A percentile compares a stretch with the other conserved stretches of the same genome.
Evolutionary conservation across 768 basidiomycete genomes (phyloP).

Genomic region (Podaxis sp.): DNA sequence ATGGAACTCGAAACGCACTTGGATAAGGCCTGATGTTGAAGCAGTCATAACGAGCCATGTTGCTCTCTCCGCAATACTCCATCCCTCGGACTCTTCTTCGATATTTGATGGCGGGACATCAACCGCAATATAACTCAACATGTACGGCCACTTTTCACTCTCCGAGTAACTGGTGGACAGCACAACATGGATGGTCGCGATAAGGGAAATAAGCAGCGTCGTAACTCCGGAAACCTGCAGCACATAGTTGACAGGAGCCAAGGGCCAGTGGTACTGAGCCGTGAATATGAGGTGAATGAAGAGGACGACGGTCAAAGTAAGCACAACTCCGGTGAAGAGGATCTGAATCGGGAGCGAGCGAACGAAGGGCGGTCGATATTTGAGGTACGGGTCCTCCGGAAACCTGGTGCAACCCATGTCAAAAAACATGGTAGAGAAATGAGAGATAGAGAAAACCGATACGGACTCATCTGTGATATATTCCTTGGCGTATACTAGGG

Average conservation of each 20-base stretch:
- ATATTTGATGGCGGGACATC: conserved; percentile 61
- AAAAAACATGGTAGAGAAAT: background rate
- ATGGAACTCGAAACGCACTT: conserved; percentile 49
- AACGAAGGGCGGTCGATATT: conserved; percentile 77
- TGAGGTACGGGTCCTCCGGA: conserved; percentile 68
- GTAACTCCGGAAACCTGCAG: conserved; percentile 85
- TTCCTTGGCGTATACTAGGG: background rate
- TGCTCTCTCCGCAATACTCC: conserved; percentile 64
- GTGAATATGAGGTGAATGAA: conserved; percentile 94
- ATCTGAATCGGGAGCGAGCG: conserved; percentile 92
- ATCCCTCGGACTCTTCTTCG: conserved; percentile 35
- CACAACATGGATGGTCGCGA: conserved; percentile 77
- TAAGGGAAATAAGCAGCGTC: conserved; percentile 74
- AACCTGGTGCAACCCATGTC: conserved; percentile 13
- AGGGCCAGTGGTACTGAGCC: conserved; percentile 92
- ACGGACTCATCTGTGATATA: background rate
- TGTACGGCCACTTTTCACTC: conserved; percentile 88
- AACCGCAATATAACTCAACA: conserved; percentile 90
- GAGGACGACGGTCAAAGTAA: conserved; percentile 83
- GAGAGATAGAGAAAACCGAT: background rate
- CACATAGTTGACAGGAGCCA: conserved; percentile 89
- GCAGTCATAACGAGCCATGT: conserved; percentile 91
- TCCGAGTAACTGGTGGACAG: conserved; percentile 57
- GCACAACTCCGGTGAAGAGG: conserved; percentile 77
- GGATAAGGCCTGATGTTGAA: conserved; percentile 77